These are phyloP conservation scores for Petunia hybrid DNA, from an alignment of 305 asterid genomes.

Conservation along the genomic window DNA sequence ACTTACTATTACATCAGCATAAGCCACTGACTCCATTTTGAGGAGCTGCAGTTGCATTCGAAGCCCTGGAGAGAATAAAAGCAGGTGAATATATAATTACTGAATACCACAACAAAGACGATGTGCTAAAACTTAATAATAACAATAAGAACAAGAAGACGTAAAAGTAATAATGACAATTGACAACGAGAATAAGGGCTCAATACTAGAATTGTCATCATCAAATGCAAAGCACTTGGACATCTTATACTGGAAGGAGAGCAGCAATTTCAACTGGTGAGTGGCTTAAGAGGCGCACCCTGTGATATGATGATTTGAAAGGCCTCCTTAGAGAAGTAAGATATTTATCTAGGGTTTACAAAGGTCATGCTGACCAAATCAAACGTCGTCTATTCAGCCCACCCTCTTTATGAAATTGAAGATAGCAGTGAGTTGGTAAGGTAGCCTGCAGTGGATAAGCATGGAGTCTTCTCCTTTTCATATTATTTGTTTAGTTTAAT, in stretches of 20 bases:
- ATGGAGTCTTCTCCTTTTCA: background rate
- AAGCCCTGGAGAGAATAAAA: constrained; percentile 54
- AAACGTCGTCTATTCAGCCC: no score
- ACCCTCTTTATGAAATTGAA: no score
- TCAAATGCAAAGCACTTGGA: background rate
- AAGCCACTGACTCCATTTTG: constrained; percentile 77
- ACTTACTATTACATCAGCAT: constrained; percentile 46
- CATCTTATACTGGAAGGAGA: background rate
- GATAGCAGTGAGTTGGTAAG: background rate
- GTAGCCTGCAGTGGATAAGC: background rate
- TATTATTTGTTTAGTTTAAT: no score
- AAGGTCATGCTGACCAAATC: no score
- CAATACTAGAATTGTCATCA: constrained; percentile 24
- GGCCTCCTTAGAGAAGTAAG: no score
- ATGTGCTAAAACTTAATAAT: background rate
- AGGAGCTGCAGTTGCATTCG: constrained; percentile 85
- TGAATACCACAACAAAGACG: background rate
- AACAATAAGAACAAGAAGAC: background rate
- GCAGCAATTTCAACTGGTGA: background rate
- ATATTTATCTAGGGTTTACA: no score
- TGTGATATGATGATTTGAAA: background rate
- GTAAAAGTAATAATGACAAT: background rate
- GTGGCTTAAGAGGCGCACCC: background rate
- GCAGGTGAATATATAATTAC: background rate
- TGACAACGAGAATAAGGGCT: background rate